Percentiles rank a stretch among this genome's conserved stretches.
phyloP scores from a whole-genome alignment of 352 stramenopile genomes.

The Phytophthora lateralis region DNA sequence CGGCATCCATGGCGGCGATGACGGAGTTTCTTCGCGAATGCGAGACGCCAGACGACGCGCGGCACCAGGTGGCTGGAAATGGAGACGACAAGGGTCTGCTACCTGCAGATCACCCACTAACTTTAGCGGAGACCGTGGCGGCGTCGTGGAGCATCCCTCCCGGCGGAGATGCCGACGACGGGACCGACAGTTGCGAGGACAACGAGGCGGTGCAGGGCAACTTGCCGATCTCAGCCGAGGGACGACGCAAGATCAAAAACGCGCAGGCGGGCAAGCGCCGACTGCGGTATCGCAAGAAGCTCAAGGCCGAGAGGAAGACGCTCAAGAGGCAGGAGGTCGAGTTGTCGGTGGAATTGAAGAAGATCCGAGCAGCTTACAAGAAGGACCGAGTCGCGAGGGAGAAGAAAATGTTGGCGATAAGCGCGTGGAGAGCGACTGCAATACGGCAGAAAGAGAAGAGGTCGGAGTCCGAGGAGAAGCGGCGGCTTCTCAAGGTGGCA shows the following conservation, averaged over 20 bases:
- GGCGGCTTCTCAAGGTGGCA: conserved; percentile 18
- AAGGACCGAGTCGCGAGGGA: conserved; percentile 10
- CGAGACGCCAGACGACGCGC: conserved; percentile 5
- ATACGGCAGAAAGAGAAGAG: conserved; percentile 30
- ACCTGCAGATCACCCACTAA: background rate
- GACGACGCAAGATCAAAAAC: conserved; percentile 19
- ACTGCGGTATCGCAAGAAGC: conserved; percentile 27
- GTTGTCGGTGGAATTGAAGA: conserved; percentile 16
- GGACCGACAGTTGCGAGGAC: background rate
- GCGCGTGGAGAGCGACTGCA: conserved; percentile 24
- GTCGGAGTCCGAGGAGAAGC: conserved; percentile 20
- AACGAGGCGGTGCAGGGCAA: background rate
- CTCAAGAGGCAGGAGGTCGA: conserved; percentile 28
- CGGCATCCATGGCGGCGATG: conserved; percentile 21
- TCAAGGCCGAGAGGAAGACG: conserved; percentile 23
- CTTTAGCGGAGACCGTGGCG: conserved; percentile 6
- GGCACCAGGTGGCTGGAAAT: background rate
- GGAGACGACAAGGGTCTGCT: background rate
- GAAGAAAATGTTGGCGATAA: conserved; percentile 23
- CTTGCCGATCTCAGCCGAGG: background rate
- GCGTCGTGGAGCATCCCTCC: background rate
- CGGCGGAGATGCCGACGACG: background rate
- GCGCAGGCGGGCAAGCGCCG: conserved; percentile 22
- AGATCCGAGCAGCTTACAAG: conserved; percentile 2
- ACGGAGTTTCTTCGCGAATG: conserved; percentile 26